A percentile compares a stretch with the other conserved stretches of the same genome.
Evolutionary conservation across 2,329 filamentous ascomycete genomes (phyloP).

Genomic region (Fusarium duplospermum): DNA sequence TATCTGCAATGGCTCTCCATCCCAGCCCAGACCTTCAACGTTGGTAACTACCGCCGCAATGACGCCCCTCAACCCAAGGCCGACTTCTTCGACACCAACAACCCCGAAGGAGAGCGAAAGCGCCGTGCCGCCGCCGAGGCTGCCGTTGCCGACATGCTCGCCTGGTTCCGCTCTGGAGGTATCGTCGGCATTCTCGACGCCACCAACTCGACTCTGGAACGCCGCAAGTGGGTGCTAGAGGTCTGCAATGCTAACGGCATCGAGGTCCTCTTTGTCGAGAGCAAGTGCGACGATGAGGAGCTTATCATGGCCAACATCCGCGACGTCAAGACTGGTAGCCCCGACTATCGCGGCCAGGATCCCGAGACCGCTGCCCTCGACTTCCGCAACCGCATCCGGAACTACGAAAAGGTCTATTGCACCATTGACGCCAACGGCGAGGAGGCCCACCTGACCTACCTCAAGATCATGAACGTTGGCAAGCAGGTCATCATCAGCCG

Average conservation of each 20-base stretch:
- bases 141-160: constrained; percentile 91
- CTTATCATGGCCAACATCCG: constrained; percentile 98
- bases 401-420: constrained; percentile 97
- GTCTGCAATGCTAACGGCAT: constrained; percentile 80
- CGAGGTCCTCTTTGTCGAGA: constrained; percentile 95
- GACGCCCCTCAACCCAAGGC: constrained; percentile 91
- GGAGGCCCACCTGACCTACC: constrained; percentile 89
- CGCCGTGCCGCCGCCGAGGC: constrained; percentile 90
- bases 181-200: constrained; percentile 95
- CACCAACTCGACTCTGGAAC: constrained; percentile 92
- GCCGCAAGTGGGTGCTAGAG: constrained; percentile 91
- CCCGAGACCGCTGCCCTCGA: constrained; percentile 91
- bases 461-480: constrained; percentile 97
- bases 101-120: constrained; percentile 89
- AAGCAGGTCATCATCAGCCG: constrained; percentile 98
- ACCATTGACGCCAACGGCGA: constrained; percentile 85
- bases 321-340: constrained; percentile 96
- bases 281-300: constrained; percentile 94
- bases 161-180: constrained; percentile 86
- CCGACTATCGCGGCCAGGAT: constrained; percentile 94
- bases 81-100: constrained; percentile 94
- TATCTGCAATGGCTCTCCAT: constrained; percentile 98
- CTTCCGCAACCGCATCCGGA: constrained; percentile 92
- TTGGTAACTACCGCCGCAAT: constrained; percentile 92
- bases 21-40: constrained; percentile 94